Conservation (phyloP, 495 filamentous ascomycete genomes). For the Aspergillus ostianus region DNA sequence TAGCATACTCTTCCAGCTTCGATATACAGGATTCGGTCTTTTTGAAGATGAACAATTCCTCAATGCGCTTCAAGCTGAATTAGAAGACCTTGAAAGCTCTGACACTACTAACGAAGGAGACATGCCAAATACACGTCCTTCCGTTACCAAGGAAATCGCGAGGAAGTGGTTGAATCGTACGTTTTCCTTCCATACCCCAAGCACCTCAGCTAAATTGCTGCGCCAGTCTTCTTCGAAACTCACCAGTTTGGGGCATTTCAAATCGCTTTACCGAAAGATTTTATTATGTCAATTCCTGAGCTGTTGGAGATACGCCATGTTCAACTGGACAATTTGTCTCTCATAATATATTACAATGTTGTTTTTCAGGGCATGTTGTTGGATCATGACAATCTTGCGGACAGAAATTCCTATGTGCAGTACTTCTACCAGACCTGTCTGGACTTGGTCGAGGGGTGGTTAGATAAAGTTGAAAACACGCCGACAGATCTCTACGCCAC, state of each 20-base stretch:
- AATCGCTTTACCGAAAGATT: constrained; percentile 15
- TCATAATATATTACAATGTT: constrained; percentile 19
- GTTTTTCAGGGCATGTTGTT: constrained; percentile 16
- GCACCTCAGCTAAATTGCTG: background rate
- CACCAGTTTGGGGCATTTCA: constrained; percentile 24
- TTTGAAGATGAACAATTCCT: constrained; percentile 13
- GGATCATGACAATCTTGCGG: background rate
- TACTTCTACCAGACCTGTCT: constrained; percentile 11
- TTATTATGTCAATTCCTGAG: constrained; percentile 21
- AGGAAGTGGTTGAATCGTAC: constrained; percentile 7
- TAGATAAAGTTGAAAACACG: constrained; percentile 12
- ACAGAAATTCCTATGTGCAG: constrained; percentile 8
- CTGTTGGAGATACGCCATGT: constrained; percentile 23
- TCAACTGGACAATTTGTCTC: constrained; percentile 15
- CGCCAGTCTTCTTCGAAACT: constrained; percentile 10
- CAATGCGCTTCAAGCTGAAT: constrained; percentile 5
- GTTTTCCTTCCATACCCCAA: background rate
- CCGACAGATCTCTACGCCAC: constrained; percentile 13
- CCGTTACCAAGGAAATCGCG: constrained; percentile 12
- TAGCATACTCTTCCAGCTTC: constrained; percentile 18
- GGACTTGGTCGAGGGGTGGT: constrained; percentile 10
- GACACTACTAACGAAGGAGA: background rate
- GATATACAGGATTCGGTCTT: constrained; percentile 3
- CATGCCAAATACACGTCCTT: background rate
- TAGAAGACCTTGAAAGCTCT: too few relatives aligned